Evolutionary conservation across 2,329 filamentous ascomycete species (phyloP).

Genomic region (Diplodia seriata): DNA sequence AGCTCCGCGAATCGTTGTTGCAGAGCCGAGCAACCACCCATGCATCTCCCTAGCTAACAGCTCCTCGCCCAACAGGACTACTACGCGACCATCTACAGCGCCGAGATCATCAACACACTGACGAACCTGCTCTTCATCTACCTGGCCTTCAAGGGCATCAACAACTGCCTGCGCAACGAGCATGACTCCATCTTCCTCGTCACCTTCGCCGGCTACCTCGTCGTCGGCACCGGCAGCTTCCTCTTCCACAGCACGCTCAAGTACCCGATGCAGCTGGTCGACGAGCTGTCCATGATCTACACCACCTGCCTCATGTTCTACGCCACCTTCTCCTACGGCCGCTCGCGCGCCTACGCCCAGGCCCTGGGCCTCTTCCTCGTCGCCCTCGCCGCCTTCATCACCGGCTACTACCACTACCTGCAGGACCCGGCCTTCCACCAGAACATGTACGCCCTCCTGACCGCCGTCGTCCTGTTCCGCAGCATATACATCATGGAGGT

Average conservation of each 20-base stretch:
- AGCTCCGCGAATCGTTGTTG: not conserved
- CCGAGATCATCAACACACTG: constrained; percentile 79
- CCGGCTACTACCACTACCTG: constrained; percentile 79
- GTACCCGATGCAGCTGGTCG: constrained; percentile 74
- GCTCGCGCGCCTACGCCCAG: constrained; percentile 58
- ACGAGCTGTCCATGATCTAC: constrained; percentile 76
- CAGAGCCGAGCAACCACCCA: not conserved
- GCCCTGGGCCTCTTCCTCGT: constrained; percentile 65
- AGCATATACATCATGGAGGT: constrained; percentile 80
- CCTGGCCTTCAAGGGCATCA: constrained; percentile 76
- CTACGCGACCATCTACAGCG: constrained; percentile 75
- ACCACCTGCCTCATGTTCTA: constrained; percentile 70
- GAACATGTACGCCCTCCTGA: constrained; percentile 76
- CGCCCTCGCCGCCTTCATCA: constrained; percentile 68
- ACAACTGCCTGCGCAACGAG: constrained; percentile 72
- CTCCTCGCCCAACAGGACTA: constrained; percentile 63
- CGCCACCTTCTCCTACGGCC: constrained; percentile 76
- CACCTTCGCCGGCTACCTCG: constrained; percentile 66
- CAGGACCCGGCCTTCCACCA: constrained; percentile 87
- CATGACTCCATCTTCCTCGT: constrained; percentile 80
- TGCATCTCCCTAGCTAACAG: constrained; percentile 1
- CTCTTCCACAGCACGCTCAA: constrained; percentile 70
- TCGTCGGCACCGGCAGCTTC: constrained; percentile 68
- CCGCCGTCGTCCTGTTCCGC: constrained; percentile 71
- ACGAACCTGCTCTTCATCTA: constrained; percentile 85